Evolutionary conservation across 345 rosid species (phyloP).

Genomic region (Durio zibethinus): DNA sequence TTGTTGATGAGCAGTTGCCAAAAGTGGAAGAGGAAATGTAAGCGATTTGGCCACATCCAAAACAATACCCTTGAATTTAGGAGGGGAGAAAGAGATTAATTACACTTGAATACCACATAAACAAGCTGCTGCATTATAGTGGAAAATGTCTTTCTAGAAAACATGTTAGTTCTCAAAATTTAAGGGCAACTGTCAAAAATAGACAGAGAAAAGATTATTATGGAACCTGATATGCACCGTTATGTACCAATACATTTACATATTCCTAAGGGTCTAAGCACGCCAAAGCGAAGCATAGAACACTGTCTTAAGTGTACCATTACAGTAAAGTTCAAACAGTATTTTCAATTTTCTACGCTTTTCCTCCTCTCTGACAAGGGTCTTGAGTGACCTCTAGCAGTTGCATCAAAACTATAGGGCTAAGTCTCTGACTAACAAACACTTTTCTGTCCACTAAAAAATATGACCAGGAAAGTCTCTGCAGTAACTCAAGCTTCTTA

Average conservation of each 20-base stretch:
- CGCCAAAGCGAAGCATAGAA: not conserved
- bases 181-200: not conserved
- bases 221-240: not conserved
- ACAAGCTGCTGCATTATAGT: not conserved
- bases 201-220: not conserved
- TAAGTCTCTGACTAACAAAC: not conserved
- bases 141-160: not conserved
- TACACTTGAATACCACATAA: constrained; percentile 5
- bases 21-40: constrained; percentile 75
- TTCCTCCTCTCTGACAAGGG: not conserved
- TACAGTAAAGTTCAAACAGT: not conserved
- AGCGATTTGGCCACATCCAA: constrained; percentile 69
- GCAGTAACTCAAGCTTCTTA: not conserved
- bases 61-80: constrained; percentile 53
- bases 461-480: not conserved
- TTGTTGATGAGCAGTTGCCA: constrained; percentile 78
- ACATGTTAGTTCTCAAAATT: not conserved
- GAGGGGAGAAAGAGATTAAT: constrained; percentile 19
- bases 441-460: not conserved
- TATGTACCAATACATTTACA: not conserved
- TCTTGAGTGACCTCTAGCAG: not conserved
- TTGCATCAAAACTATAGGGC: not conserved
- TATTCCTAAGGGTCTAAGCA: not conserved
- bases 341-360: not conserved
- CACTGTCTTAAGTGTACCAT: not conserved